phyloP scores from a whole-genome alignment of 2,329 filamentous ascomycete species.

The Colletotrichum sp. region DNA sequence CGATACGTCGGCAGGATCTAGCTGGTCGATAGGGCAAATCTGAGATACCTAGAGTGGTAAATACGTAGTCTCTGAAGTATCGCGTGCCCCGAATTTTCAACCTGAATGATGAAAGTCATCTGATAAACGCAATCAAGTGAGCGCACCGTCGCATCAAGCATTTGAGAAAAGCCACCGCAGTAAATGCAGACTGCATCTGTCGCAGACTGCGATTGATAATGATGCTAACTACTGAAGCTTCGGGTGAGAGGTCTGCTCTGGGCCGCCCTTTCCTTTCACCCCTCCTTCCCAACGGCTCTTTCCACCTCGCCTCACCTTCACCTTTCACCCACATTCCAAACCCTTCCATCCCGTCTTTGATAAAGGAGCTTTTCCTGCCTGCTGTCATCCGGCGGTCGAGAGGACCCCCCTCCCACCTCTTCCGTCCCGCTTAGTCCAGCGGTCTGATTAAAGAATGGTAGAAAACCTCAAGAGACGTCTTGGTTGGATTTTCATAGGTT shows the following conservation, averaged over 20 bases:
- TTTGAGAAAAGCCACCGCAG: background rate
- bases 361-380: background rate
- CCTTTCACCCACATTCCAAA: background rate
- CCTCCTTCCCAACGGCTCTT: background rate
- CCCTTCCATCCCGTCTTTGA: background rate
- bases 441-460: background rate
- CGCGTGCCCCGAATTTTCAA: no score
- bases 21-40: no score
- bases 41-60: no score
- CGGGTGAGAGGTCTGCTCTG: background rate
- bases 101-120: background rate
- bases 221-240: background rate
- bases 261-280: background rate
- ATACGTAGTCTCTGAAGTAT: no score
- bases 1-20: no score
- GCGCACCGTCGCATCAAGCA: background rate
- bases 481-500: background rate
- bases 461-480: background rate
- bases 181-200: background rate
- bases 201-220: background rate
- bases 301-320: background rate
- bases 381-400: background rate
- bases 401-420: background rate
- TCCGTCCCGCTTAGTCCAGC: background rate
- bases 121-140: background rate